These are phyloP conservation scores for Lactarius pseudohatsudake DNA, from an alignment of 768 basidiomycete genomes.

Conservation along the genomic window DNA sequence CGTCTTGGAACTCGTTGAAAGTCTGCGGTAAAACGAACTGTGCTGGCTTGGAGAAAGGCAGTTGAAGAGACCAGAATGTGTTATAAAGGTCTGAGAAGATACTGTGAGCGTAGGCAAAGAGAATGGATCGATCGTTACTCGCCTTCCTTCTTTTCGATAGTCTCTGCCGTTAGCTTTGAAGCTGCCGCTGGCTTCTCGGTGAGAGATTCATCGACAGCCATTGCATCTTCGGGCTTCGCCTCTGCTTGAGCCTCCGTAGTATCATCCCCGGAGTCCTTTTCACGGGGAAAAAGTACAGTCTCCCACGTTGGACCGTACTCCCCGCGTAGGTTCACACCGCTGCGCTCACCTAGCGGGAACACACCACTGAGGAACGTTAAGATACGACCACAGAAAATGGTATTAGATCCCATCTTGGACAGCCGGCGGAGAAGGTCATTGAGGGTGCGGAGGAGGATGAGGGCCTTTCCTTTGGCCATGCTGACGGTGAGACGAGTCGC, in stretches of 20 bases:
- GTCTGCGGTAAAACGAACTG: constrained; percentile 57
- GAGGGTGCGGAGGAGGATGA: constrained; percentile 76
- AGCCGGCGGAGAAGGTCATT: constrained; percentile 86
- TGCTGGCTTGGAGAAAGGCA: constrained; percentile 79
- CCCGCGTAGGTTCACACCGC: constrained; percentile 88
- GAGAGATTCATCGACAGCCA: constrained; percentile 58
- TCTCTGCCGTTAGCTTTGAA: constrained; percentile 34
- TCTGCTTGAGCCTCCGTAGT: constrained; percentile 36
- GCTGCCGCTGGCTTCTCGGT: constrained; percentile 13
- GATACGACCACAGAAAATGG: constrained; percentile 87
- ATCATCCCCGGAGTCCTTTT: constrained; percentile 33
- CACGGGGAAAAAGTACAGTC: constrained; percentile 48
- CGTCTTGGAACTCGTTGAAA: constrained; percentile 65
- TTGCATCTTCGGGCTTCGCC: constrained; percentile 46
- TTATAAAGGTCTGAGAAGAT: constrained; percentile 66
- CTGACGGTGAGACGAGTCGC: constrained; percentile 67
- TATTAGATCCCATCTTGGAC: constrained; percentile 82
- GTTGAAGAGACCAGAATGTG: constrained; percentile 88
- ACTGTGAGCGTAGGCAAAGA: constrained; percentile 13
- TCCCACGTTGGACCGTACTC: constrained; percentile 84
- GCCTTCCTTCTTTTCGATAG: constrained; percentile 66
- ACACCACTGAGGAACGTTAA: constrained; percentile 82
- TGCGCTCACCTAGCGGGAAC: constrained; percentile 85
- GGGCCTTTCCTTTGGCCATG: constrained; percentile 85
- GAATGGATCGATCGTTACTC: constrained; percentile 8